Evolutionary conservation across 805 yeast genomes (phyloP).

Genomic region (Ogataea haglerorum): DNA sequence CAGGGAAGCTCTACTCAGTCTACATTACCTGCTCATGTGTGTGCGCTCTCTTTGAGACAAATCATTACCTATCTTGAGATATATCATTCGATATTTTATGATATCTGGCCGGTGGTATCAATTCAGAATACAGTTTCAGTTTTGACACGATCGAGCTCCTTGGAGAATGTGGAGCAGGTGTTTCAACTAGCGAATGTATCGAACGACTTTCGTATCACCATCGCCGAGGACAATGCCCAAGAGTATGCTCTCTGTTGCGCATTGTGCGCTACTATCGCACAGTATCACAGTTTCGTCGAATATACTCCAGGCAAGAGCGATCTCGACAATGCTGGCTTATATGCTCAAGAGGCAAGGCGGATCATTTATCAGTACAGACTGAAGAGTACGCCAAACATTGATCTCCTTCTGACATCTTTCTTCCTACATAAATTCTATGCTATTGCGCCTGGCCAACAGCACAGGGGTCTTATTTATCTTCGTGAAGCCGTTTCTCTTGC

Average conservation of each 20-base stretch:
- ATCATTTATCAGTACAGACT: not conserved
- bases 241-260: slow-evolving; percentile 1
- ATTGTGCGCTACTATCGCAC: not conserved
- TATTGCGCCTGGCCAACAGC: not conserved
- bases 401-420: not conserved
- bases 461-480: not conserved
- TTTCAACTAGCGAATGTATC: not conserved
- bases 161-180: not conserved
- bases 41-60: not conserved
- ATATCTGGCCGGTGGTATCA: not conserved
- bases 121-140: not conserved
- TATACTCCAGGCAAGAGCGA: no score
- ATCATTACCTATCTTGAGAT: not conserved
- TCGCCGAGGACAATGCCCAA: not conserved
- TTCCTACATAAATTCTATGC: not conserved
- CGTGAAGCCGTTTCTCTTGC: not conserved
- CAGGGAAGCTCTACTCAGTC: no score
- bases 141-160: not conserved
- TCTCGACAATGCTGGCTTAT: not conserved
- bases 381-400: not conserved
- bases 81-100: not conserved
- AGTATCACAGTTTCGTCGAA: not conserved
- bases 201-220: not conserved
- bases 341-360: not conserved
- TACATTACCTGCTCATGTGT: not conserved